Evolutionary conservation across 306 rosid genomes (phyloP).

Genomic region (Vicia sativa): DNA sequence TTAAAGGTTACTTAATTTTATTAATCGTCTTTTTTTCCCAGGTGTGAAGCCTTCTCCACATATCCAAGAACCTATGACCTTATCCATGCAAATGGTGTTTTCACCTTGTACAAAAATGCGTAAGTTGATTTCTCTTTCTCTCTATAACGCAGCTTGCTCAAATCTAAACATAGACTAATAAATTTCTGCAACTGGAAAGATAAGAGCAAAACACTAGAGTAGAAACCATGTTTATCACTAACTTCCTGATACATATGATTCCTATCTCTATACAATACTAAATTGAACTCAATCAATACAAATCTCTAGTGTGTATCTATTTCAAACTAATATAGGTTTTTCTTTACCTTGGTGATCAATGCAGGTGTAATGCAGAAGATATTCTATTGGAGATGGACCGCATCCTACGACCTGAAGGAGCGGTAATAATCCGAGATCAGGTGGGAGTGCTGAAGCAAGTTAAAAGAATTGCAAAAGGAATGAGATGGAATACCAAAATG

Average conservation of each 20-base stretch:
- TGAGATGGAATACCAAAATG: constrained; percentile 77
- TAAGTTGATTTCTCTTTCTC: constrained; percentile 35
- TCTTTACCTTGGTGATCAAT: constrained; percentile 35
- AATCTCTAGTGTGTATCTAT: neutral
- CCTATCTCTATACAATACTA: too few relatives aligned
- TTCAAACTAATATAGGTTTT: neutral
- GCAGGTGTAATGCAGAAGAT: constrained; percentile 68
- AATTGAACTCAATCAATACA: neutral
- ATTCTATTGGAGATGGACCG: constrained; percentile 87
- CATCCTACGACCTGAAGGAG: constrained; percentile 80
- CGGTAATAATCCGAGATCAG: constrained; percentile 76
- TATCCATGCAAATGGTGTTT: constrained; percentile 77
- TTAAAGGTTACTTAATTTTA: too few relatives aligned
- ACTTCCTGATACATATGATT: too few relatives aligned
- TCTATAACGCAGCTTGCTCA: neutral
- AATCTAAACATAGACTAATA: neutral
- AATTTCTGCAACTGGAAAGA: too few relatives aligned
- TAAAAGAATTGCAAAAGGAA: constrained; percentile 61
- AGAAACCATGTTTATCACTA: too few relatives aligned
- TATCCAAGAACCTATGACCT: constrained; percentile 93
- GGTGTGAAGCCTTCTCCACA: constrained; percentile 90
- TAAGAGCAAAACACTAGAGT: too few relatives aligned
- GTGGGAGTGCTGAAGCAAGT: constrained; percentile 55
- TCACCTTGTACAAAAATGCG: constrained; percentile 75
- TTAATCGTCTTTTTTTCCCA: constrained; percentile 36